Percentiles rank a stretch among this genome's conserved stretches.
Evolutionary conservation across 257 asterid genomes (phyloP).

Genomic region (Ilex aquifolium): DNA sequence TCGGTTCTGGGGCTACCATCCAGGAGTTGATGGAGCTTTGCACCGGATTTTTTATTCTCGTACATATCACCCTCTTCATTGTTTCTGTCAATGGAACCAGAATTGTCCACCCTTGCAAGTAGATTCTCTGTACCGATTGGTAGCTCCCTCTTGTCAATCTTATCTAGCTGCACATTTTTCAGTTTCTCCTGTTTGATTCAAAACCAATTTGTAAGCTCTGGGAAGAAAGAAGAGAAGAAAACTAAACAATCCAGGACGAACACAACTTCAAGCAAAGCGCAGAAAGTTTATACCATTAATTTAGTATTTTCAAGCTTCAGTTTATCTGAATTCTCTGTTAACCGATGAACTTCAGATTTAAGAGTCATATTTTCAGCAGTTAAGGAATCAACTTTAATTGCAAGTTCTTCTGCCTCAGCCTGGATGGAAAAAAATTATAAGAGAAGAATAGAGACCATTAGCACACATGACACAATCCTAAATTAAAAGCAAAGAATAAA

Average conservation of each 20-base stretch:
- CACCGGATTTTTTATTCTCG: background rate
- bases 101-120: background rate
- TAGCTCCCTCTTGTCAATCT: slow-evolving; percentile 3
- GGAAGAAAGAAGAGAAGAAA: background rate
- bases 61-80: background rate
- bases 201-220: background rate
- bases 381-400: slow-evolving; percentile 60
- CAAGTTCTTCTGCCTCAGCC: slow-evolving; percentile 94
- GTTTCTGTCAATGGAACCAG: background rate
- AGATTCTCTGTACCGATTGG: background rate
- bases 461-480: too few species aligned
- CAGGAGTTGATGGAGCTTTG: slow-evolving; percentile 39
- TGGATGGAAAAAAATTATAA: slow-evolving; percentile 13
- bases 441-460: too few species aligned
- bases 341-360: slow-evolving; percentile 58
- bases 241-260: background rate
- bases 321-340: slow-evolving; percentile 53
- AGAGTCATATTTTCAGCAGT: slow-evolving; percentile 63
- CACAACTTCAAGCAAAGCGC: background rate
- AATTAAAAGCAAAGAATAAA: background rate
- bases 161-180: slow-evolving; percentile 28
- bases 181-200: slow-evolving; percentile 54
- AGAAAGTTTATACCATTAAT: slow-evolving; percentile 37
- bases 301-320: slow-evolving; percentile 72
- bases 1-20: slow-evolving; percentile 57